Evolutionary conservation across 805 yeast species (phyloP).

Genomic region (Candida nitratophila): DNA sequence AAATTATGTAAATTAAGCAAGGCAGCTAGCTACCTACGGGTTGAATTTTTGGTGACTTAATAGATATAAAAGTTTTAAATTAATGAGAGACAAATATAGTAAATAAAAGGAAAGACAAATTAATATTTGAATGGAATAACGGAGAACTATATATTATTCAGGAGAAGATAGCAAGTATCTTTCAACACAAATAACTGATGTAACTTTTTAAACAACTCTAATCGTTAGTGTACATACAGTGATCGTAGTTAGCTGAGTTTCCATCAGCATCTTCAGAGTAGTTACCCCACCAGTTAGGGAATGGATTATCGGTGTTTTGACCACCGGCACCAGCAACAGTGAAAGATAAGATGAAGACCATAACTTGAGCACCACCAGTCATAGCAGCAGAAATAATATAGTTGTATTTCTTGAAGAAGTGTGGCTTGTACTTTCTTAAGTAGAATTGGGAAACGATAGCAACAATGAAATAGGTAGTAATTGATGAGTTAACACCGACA

Average conservation of each 20-base stretch:
- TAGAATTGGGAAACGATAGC: conserved; percentile 20
- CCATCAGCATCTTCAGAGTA: conserved; percentile 2
- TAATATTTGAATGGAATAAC: background rate
- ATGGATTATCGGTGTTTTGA: conserved; percentile 12
- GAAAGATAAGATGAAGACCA: conserved; percentile 25
- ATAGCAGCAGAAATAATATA: conserved; percentile 43
- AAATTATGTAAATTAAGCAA: too few relatives aligned
- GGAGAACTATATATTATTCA: too few relatives aligned
- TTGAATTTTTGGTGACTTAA: too few relatives aligned
- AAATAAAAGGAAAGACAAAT: too few relatives aligned
- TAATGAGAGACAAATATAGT: too few relatives aligned
- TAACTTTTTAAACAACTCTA: background rate
- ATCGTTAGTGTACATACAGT: conserved; percentile 4
- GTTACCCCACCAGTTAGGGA: conserved; percentile 30
- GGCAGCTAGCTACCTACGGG: too few relatives aligned
- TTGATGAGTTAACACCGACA: conserved; percentile 27
- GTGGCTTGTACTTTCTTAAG: conserved; percentile 19
- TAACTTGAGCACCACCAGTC: conserved; percentile 37
- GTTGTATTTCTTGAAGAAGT: conserved; percentile 35
- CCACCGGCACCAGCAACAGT: conserved; percentile 28
- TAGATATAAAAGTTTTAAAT: too few relatives aligned
- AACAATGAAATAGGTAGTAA: conserved; percentile 21
- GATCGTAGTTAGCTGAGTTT: conserved; percentile 7
- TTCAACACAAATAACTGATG: too few relatives aligned
- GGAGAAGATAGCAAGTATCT: too few relatives aligned